Conservation (phyloP, 2,329 filamentous ascomycete species). For the Beauveria sp. region DNA sequence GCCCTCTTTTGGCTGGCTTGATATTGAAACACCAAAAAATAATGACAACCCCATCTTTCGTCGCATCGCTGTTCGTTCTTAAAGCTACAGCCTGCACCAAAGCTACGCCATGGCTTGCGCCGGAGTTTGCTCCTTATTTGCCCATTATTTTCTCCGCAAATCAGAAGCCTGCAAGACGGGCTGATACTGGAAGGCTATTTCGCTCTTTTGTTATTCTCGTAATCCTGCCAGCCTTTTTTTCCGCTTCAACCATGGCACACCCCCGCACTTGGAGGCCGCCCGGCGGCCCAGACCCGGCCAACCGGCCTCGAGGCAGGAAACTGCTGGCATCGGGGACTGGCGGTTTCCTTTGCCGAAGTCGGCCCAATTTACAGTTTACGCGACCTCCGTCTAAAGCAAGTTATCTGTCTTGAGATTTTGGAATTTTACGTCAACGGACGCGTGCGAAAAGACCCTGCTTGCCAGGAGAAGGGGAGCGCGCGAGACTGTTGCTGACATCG, state of each 20-base stretch:
- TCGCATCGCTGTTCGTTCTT: not conserved
- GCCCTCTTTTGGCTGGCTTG: not conserved
- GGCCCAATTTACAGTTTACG: not conserved
- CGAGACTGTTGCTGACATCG: not conserved
- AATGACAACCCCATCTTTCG: not conserved
- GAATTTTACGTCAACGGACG: not conserved
- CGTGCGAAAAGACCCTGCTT: not conserved
- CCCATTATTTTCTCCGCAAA: not conserved
- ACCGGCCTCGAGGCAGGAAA: not conserved
- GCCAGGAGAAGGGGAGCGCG: not conserved
- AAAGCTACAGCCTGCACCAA: not conserved
- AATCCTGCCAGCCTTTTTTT: not conserved
- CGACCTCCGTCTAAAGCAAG: not conserved
- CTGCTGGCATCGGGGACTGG: not conserved
- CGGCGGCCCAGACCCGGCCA: not conserved
- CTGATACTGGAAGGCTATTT: not conserved
- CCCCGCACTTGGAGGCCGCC: conserved; percentile 9
- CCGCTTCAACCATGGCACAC: not conserved
- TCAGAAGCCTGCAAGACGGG: not conserved
- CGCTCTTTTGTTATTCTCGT: not conserved
- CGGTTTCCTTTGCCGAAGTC: not conserved
- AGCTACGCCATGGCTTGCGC: not conserved
- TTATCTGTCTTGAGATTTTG: not conserved
- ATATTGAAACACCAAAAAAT: not conserved
- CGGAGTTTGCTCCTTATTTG: not conserved